Evolutionary conservation across 768 basidiomycete genomes (phyloP).

Genomic region (Coprinopsis marcescibilis): DNA sequence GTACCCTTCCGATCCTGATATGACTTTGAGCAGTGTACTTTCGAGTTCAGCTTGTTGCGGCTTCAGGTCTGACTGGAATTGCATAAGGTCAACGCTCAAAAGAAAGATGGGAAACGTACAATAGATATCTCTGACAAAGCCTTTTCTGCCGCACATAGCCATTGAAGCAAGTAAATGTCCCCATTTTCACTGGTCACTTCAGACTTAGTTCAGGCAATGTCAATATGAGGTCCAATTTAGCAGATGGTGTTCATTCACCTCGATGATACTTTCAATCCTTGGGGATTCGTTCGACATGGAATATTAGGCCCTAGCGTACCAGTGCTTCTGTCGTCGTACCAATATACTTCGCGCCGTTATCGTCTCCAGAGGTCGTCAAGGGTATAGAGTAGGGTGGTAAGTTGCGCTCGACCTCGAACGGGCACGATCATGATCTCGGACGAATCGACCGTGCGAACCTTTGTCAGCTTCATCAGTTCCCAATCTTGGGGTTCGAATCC

Average conservation of each 20-base stretch:
- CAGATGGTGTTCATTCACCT: conserved; percentile 11
- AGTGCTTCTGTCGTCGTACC: not conserved
- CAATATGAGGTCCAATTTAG: not conserved
- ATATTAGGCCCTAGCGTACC: not conserved
- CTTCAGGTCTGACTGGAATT: conserved; percentile 59
- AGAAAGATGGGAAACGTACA: conserved; percentile 28
- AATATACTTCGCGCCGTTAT: not conserved
- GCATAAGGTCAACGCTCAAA: not conserved
- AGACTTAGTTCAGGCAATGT: conserved; percentile 38
- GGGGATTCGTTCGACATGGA: conserved; percentile 17
- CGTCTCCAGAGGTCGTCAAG: too few relatives aligned
- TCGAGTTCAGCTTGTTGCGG: conserved; percentile 57
- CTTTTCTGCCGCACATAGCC: conserved; percentile 66
- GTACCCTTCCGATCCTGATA: conserved; percentile 57
- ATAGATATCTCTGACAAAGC: conserved; percentile 41
- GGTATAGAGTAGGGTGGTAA: too few relatives aligned
- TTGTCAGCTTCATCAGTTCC: too few relatives aligned
- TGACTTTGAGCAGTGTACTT: conserved; percentile 57
- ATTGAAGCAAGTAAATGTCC: conserved; percentile 80
- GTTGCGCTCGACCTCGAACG: too few relatives aligned
- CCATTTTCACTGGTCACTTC: conserved; percentile 69
- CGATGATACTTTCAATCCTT: conserved; percentile 18
- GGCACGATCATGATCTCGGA: too few relatives aligned
- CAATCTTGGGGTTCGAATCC: too few relatives aligned
- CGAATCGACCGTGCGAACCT: too few relatives aligned